Conservation (phyloP, 148 eudicot species). For the Amaranthus cruentus region DNA sequence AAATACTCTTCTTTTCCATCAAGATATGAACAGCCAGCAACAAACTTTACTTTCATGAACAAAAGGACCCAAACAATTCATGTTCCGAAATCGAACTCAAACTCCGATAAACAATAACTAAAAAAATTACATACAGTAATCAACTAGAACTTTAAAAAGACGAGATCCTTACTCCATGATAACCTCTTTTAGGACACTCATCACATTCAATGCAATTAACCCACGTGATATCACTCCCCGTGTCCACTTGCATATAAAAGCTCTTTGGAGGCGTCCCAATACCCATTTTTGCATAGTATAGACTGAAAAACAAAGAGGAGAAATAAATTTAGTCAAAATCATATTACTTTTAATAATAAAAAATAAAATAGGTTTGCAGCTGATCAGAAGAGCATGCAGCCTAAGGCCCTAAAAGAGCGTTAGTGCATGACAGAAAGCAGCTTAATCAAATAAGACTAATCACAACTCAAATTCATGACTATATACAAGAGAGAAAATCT, state of each 20-base stretch:
- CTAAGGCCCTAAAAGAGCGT: background rate
- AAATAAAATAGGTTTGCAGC: background rate
- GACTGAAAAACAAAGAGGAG: conserved; percentile 38
- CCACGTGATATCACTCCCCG: conserved; percentile 94
- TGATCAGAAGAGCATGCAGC: background rate
- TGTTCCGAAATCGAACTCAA: conserved; percentile 2
- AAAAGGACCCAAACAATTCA: background rate
- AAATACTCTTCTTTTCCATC: background rate
- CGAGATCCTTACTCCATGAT: conserved; percentile 60
- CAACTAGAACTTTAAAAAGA: background rate
- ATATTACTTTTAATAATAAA: background rate
- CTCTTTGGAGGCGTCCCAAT: conserved; percentile 84
- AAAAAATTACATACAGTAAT: conserved; percentile 3
- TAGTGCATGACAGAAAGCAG: background rate
- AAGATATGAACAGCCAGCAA: background rate
- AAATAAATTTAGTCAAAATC: background rate
- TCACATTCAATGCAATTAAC: conserved; percentile 87
- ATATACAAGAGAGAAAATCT: no score
- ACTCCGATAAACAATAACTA: conserved; percentile 7
- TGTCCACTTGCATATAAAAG: conserved; percentile 94
- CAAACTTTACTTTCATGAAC: background rate
- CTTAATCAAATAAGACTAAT: background rate
- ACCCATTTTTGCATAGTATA: conserved; percentile 86
- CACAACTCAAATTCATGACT: background rate
- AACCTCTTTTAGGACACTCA: conserved; percentile 80